A percentile compares a stretch with the other conserved stretches of the same genome.
These are phyloP conservation scores for Arctium lappa DNA, from an alignment of 129 eudicot genomes.

Conservation along the genomic window DNA sequence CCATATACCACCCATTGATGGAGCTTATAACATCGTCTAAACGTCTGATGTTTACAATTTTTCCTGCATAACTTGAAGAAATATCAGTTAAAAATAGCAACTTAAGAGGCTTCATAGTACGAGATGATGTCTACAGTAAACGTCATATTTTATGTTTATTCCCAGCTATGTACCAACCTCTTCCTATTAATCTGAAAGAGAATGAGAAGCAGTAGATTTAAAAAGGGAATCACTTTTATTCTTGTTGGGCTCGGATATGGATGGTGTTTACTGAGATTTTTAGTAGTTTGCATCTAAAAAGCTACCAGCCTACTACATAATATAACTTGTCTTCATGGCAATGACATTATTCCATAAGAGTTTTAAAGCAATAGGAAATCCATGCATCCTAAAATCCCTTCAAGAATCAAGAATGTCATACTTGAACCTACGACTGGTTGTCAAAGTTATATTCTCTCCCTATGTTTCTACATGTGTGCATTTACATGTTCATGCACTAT, in stretches of 20 bases:
- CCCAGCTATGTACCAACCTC: neutral
- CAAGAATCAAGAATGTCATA: neutral
- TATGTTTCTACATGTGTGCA: neutral
- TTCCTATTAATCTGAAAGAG: neutral
- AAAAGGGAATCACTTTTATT: neutral
- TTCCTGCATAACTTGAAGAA: constrained; percentile 86
- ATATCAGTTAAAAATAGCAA: constrained; percentile 31
- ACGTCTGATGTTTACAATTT: constrained; percentile 81
- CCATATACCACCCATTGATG: constrained; percentile 96
- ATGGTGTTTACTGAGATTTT: neutral
- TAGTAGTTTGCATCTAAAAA: neutral
- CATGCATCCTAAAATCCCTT: neutral
- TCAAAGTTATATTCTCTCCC: neutral
- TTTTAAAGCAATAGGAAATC: too few relatives aligned
- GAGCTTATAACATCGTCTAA: constrained; percentile 86
- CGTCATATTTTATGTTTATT: neutral
- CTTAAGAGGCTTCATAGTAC: neutral
- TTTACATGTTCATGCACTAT: neutral
- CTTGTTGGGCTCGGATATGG: neutral
- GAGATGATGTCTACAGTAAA: neutral
- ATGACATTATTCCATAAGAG: too few relatives aligned
- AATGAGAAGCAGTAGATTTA: neutral
- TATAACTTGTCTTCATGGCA: neutral
- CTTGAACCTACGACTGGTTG: neutral
- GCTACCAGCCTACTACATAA: neutral